These are phyloP conservation scores for Lactarius evosmus DNA, from an alignment of 768 basidiomycete species.

Conservation along the genomic window DNA sequence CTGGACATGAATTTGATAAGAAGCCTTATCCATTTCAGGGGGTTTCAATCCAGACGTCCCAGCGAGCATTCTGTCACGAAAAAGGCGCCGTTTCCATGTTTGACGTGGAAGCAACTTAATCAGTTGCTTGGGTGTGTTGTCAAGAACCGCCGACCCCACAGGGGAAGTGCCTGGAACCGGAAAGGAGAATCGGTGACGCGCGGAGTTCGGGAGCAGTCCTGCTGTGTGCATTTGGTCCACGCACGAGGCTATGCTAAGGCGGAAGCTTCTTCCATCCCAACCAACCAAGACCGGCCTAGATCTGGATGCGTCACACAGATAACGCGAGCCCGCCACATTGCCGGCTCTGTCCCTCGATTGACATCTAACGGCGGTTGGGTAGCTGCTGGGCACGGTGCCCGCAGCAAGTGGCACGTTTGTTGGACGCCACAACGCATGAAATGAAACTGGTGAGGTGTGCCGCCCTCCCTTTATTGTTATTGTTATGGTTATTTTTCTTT, in stretches of 20 bases:
- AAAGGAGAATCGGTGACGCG: constrained; percentile 23
- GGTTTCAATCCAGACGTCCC: constrained; percentile 11
- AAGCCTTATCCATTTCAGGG: constrained; percentile 20
- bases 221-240: constrained; percentile 11
- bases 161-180: constrained; percentile 27
- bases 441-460: constrained; percentile 15
- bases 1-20: constrained; percentile 21
- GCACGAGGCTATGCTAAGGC: constrained; percentile 27
- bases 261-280: constrained; percentile 25
- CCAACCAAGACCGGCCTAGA: constrained; percentile 25
- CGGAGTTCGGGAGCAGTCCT: constrained; percentile 27
- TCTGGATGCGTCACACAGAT: constrained; percentile 25
- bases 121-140: constrained; percentile 24
- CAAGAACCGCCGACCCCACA: constrained; percentile 29
- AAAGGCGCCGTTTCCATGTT: constrained; percentile 22
- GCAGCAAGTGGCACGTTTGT: background rate
- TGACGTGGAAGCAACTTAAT: constrained; percentile 28
- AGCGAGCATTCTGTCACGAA: constrained; percentile 13
- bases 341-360: constrained; percentile 2
- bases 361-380: constrained; percentile 14
- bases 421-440: background rate
- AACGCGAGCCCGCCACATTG: constrained; percentile 25
- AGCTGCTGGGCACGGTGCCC: constrained; percentile 14
- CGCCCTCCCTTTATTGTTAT: background rate
- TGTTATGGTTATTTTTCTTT: background rate